Evolutionary conservation across 1,139 yeast species (phyloP), one percentile per base, ranked within the genome.

Genomic region (Kodamaea sp.): DNA sequence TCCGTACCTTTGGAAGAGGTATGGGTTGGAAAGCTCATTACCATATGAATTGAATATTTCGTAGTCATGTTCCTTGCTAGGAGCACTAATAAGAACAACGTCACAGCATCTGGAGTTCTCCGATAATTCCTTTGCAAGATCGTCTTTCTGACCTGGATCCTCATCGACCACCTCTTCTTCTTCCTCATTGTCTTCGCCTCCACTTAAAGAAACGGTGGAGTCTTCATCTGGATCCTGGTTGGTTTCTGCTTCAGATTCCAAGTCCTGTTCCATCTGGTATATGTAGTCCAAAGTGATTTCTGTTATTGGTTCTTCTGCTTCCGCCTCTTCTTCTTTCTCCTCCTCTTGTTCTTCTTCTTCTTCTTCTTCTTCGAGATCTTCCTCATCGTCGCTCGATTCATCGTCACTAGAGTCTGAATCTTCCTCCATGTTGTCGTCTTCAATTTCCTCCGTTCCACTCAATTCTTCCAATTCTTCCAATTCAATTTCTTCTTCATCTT

Each of bases 21-120:
- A 72, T 0, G 85, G 71, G 47, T 85, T 86, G 11, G 83, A 65
- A 27, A 81, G 64, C 26, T 63, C 66, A 28, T 81, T 81, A 0
- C 96, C 96, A 49, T 86, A 87, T 0, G 92, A 79, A 56, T 85
- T 86, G 66, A 79, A 83, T 9, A 88, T 57, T 50, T 88, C 95
- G 37, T 47, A 55, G 4, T 48, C 46, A 11, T 65, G 53, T n/a
- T 75, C 74, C 18, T 62, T 52, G 2, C 51, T 37, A 1, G 85
- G 72, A 3, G 57, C 49, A 5, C 53, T 51, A 10, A 68, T 61
- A 14, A 76, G 48, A 1, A 73, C 66, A 13, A 83, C 73, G 48
- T 82, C 89, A 45, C 86, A 80, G 50, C 85, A 72, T 49, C 54
- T 59, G 28, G 70, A 51, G 26, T 63, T 50, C 35, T 67, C 69